Percentiles rank a stretch among this genome's conserved stretches.
These are phyloP conservation scores for Claviceps digitariae DNA, from an alignment of 2,329 filamentous ascomycete genomes.

Conservation along the genomic window DNA sequence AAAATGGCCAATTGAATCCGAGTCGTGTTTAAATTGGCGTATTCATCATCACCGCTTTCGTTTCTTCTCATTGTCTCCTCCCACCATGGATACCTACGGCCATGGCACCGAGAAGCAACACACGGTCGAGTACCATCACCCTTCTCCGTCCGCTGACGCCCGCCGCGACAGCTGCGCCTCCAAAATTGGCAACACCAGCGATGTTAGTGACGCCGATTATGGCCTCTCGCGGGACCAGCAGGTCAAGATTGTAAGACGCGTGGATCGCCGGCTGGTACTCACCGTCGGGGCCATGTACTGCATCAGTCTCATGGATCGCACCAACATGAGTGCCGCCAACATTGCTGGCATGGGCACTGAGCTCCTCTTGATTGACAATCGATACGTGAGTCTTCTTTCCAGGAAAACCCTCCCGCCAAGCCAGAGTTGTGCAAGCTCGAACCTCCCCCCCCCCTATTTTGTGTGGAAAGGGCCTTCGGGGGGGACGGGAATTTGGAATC, in stretches of 20 bases:
- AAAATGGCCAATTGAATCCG: too few species aligned
- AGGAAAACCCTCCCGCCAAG: too few species aligned
- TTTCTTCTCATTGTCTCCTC: too few species aligned
- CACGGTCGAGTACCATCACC: conserved; percentile 7
- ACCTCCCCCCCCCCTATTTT: too few species aligned
- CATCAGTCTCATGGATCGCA: conserved; percentile 65
- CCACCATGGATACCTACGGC: background rate
- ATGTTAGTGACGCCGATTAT: conserved; percentile 26
- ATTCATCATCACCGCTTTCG: too few species aligned
- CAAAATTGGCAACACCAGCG: conserved; percentile 28
- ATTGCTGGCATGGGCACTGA: conserved; percentile 51
- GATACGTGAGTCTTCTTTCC: conserved; percentile 29
- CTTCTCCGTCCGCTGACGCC: background rate
- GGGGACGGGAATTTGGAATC: too few species aligned
- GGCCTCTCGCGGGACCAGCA: conserved; percentile 49
- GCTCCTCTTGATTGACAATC: conserved; percentile 29
- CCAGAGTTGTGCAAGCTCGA: too few species aligned
- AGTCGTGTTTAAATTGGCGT: too few species aligned
- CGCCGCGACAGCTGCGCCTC: conserved; percentile 11
- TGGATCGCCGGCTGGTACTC: conserved; percentile 53
- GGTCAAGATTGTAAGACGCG: conserved; percentile 50
- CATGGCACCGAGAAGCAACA: conserved; percentile 15
- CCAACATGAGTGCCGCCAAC: conserved; percentile 58
- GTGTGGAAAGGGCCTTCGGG: too few species aligned
- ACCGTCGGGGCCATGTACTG: conserved; percentile 58